Base-by-base conservation (phyloP, 306 rosid genomes). In the Acacia confusa region DNA sequence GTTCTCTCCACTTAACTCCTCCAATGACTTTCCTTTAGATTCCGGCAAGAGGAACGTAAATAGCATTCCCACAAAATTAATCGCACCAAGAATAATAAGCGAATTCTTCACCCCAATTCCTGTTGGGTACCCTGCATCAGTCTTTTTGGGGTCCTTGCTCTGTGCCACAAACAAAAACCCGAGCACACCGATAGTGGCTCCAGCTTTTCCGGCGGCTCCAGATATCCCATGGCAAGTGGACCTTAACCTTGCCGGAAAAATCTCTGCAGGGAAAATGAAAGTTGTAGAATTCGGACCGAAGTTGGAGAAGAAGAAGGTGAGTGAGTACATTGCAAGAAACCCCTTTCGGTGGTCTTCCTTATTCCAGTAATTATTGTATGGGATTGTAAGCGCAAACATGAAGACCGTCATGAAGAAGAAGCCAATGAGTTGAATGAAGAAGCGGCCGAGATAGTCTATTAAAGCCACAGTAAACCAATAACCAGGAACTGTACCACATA, bases 221-320 rank as follows among this genome's bases (percentile, higher is more conserved):
- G 94, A 90, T 34, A 90, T 88, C 0, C 92, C 94, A 16, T 90
- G 94, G 40, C 94, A 90, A 0, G 94, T 90, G 1, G 94, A 88
- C 81, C 94, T 70, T 91, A 53, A 20, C 61, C 61, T 53, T 20
- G 61, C 61, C 1, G 61, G 61, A 27, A 53, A 53, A 53, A 53
- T 24, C 66, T 58, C 66, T 0, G 32, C 17, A 1, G 66, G 32
- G 16, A 58, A 90, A 79, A 88, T 76, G 53, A 90, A 53, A 20
- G 61, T 53, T 10, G 61, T 53, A 3, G 61, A 1, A 20, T 53
- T 53, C 2, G 27, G 27, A 53, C 61, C 27, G 12, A 53, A 53
- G 7, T 53, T 53, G 22, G 61, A 12, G 11, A 53, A 53, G 61
- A 53, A 53, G 25, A 53, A 53, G 25, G 61, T 20, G 25, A 53